Conservation (phyloP, 2,329 filamentous ascomycete genomes). For the Neofusicoccum laricinum region DNA sequence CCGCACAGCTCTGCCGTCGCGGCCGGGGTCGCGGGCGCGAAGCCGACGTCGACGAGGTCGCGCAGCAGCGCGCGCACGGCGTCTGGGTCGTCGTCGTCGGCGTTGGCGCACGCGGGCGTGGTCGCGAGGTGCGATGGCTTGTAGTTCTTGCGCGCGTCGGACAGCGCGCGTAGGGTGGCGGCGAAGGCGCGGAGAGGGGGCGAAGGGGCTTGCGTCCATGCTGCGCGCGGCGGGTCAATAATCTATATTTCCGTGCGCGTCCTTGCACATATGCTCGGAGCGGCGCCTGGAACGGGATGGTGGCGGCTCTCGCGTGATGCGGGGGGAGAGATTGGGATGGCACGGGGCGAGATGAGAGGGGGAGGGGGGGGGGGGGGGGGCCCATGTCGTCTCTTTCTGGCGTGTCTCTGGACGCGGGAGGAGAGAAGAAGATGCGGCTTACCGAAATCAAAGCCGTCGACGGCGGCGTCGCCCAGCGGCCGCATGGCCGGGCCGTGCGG, state of each 20-base stretch:
- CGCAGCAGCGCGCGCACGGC: background rate
- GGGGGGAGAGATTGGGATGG: no score
- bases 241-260: background rate
- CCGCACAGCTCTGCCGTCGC: background rate
- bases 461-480: slow-evolving; percentile 9
- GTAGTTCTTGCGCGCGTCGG: background rate
- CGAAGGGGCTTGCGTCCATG: background rate
- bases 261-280: no score
- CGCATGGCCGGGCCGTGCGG: slow-evolving; percentile 9
- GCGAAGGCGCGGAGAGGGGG: background rate
- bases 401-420: no score
- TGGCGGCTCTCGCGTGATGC: no score
- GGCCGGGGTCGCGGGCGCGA: background rate
- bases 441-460: slow-evolving; percentile 16
- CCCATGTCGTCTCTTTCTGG: no score
- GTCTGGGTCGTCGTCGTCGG: background rate
- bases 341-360: no score
- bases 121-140: slow-evolving; percentile 4
- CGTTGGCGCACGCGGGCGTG: background rate
- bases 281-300: no score
- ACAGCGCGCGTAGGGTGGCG: slow-evolving; percentile 1
- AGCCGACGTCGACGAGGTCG: background rate
- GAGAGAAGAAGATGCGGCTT: background rate
- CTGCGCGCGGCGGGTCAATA: background rate
- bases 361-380: no score